Evolutionary conservation across 179 eudicot genomes (phyloP).

Genomic region (Gypsophila paniculata): DNA sequence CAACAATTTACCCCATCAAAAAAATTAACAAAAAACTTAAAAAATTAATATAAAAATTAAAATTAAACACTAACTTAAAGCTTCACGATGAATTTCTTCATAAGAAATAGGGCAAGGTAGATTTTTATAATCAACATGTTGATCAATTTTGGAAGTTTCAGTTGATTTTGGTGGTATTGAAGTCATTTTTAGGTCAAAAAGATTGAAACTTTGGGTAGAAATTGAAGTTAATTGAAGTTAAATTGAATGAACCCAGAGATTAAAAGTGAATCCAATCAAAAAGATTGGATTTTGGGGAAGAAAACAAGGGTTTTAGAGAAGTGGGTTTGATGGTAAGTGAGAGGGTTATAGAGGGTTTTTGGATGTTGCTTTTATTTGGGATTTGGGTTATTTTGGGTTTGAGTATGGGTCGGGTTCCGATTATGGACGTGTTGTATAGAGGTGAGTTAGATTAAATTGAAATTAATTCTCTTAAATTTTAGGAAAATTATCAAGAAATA

Average conservation of each 20-base stretch:
- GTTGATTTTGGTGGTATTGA: conserved; percentile 21
- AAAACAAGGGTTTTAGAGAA: conserved; percentile 20
- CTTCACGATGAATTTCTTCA: conserved; percentile 90
- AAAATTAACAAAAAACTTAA: neutral
- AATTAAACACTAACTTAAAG: conserved; percentile 51
- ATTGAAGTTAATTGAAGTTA: neutral
- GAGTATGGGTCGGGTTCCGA: neutral
- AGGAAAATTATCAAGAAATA: too few relatives aligned
- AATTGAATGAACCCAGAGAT: neutral
- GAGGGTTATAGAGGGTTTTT: conserved; percentile 37
- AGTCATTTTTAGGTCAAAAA: conserved; percentile 16
- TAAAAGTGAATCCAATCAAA: conserved; percentile 2
- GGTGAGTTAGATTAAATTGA: too few relatives aligned
- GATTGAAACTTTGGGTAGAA: conserved; percentile 6
- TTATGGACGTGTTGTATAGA: neutral
- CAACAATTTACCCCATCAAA: neutral
- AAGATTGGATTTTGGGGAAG: conserved; percentile 2
- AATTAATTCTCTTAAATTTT: too few relatives aligned
- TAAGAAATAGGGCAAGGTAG: conserved; percentile 77
- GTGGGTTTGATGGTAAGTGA: conserved; percentile 6
- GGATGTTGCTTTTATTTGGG: conserved; percentile 13
- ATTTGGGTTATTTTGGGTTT: conserved; percentile 4
- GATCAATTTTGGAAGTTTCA: conserved; percentile 34
- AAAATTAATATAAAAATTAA: neutral
- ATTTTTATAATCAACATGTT: conserved; percentile 64